These are phyloP conservation scores for Tieghemostelium lacteum DNA, from an alignment of 78 protist genomes.

Conservation along the genomic window DNA sequence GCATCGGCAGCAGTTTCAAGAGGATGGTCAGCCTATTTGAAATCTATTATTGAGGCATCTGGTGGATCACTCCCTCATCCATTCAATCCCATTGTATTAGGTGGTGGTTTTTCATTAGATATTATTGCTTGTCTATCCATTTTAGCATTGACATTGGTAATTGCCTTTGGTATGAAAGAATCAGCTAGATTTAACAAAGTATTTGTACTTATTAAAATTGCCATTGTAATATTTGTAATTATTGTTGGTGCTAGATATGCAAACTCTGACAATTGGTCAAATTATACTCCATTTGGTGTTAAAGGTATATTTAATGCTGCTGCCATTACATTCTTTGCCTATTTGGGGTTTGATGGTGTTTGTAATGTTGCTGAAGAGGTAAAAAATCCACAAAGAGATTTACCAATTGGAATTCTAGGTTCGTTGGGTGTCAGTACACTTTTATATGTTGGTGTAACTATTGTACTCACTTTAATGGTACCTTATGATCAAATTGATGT, in stretches of 20 bases:
- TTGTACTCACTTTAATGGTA: constrained; percentile 68
- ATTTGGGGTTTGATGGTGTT: constrained; percentile 82
- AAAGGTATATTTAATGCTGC: constrained; percentile 64
- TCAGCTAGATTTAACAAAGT: constrained; percentile 65
- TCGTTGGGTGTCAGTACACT: constrained; percentile 65
- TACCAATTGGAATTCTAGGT: constrained; percentile 81
- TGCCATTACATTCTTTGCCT: constrained; percentile 82
- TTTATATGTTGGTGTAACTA: constrained; percentile 46
- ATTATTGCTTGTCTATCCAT: constrained; percentile 39
- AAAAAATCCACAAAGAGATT: constrained; percentile 77
- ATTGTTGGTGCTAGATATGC: constrained; percentile 49
- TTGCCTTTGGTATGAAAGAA: constrained; percentile 81
- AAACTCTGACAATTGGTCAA: constrained; percentile 57
- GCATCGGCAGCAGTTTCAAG: constrained; percentile 80
- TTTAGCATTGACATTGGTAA: constrained; percentile 26
- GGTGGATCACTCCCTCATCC: constrained; percentile 65
- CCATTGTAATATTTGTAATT: constrained; percentile 66
- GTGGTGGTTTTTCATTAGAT: constrained; percentile 42
- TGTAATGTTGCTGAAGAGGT: constrained; percentile 82
- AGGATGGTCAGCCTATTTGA: constrained; percentile 75
- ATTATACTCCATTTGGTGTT: constrained; percentile 76
- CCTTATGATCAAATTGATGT: constrained; percentile 50
- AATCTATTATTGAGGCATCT: constrained; percentile 27
- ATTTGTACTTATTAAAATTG: constrained; percentile 56
- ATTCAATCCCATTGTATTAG: constrained; percentile 20